Evolutionary conservation across 1,284 basidiomycete genomes (phyloP).

Genomic region (Neotropicomus parvogracilis): DNA sequence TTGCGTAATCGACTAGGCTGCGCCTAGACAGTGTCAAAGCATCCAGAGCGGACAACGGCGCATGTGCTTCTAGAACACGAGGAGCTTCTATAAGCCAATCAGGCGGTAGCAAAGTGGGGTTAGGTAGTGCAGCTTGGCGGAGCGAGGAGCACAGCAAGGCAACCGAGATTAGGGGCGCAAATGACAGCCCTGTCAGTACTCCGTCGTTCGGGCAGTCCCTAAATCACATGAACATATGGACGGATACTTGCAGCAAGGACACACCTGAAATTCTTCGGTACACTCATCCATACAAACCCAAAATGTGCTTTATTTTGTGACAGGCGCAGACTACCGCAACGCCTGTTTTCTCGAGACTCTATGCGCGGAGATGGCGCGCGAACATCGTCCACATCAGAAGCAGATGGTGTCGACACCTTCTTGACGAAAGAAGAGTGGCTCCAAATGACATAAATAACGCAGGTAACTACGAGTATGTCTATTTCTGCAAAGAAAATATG

Average conservation of each 20-base stretch:
- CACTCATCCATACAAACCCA: slow-evolving; percentile 84
- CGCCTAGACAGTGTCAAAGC: slow-evolving; percentile 71
- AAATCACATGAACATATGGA: slow-evolving; percentile 14
- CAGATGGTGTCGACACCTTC: slow-evolving; percentile 13
- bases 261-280: slow-evolving; percentile 79
- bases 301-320: slow-evolving; percentile 46
- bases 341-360: slow-evolving; percentile 47
- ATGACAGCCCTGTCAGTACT: slow-evolving; percentile 72
- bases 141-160: slow-evolving; percentile 59
- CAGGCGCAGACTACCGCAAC: slow-evolving; percentile 29
- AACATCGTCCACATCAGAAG: slow-evolving; percentile 26
- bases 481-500: slow-evolving; percentile 46
- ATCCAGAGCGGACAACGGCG: slow-evolving; percentile 45
- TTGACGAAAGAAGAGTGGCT: slow-evolving; percentile 48
- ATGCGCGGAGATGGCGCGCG: slow-evolving; percentile 32
- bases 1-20: slow-evolving; percentile 73
- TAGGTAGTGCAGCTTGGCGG: slow-evolving; percentile 28
- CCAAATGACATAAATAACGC: slow-evolving; percentile 63
- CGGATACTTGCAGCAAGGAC: slow-evolving; percentile 13
- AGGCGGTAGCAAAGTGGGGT: slow-evolving; percentile 42
- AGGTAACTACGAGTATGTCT: slow-evolving; percentile 50
- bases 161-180: slow-evolving; percentile 73
- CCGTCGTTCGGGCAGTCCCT: slow-evolving; percentile 84
- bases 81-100: slow-evolving; percentile 80
- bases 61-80: slow-evolving; percentile 38